Percentiles rank a stretch among this genome's conserved stretches.
Conservation (phyloP, 306 rosid species). For the Macrotyloma uniflorum region DNA sequence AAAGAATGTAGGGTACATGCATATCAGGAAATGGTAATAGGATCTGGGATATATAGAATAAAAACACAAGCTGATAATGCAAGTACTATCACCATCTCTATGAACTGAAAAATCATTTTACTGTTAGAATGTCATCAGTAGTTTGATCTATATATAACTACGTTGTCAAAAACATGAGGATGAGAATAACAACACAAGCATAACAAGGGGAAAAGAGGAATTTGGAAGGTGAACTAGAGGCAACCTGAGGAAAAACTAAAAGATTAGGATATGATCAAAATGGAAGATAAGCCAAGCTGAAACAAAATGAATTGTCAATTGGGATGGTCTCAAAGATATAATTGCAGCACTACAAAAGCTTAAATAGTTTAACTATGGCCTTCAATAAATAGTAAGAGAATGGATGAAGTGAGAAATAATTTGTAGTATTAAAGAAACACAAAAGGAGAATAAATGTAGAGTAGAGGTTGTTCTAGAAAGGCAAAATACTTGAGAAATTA, state of each 20-base stretch:
- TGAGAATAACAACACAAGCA: background rate
- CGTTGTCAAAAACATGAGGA: constrained; percentile 20
- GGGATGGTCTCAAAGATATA: constrained; percentile 15
- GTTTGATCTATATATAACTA: background rate
- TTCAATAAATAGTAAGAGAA: constrained; percentile 2
- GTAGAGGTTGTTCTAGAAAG: background rate
- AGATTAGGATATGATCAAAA: constrained; percentile 14
- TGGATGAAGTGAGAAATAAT: constrained; percentile 7
- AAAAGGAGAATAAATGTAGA: background rate
- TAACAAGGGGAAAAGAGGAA: background rate
- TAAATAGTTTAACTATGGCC: constrained; percentile 7
- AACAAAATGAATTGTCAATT: constrained; percentile 21
- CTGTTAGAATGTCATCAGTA: background rate
- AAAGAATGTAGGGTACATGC: background rate
- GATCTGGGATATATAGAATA: constrained; percentile 23
- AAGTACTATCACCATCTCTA: constrained; percentile 16
- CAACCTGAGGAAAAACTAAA: background rate
- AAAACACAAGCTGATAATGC: background rate
- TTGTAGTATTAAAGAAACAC: constrained; percentile 4
- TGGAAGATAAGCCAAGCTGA: constrained; percentile 20
- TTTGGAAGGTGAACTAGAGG: constrained; percentile 22
- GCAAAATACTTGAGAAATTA: constrained; percentile 8
- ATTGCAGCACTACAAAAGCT: background rate
- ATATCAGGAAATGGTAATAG: background rate
- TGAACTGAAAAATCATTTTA: background rate